Conservation (phyloP, 805 yeast genomes). For the Millerozyma miso region DNA sequence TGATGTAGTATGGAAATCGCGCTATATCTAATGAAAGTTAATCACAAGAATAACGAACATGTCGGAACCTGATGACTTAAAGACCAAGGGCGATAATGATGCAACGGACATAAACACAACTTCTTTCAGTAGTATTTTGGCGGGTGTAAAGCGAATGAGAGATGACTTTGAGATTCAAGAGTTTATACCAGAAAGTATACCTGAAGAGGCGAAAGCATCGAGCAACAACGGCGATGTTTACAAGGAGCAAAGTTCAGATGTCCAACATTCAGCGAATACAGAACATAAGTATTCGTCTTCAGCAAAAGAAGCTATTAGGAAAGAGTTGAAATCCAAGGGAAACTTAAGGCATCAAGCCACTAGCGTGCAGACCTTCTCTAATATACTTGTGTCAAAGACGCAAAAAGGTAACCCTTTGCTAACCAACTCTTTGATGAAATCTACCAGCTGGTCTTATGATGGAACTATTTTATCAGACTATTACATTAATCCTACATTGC, state of each 20-base stretch:
- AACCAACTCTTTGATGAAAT: slow-evolving; percentile 43
- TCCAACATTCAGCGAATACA: neutral
- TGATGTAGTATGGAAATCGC: neutral
- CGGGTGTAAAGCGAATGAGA: slow-evolving; percentile 61
- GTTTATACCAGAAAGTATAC: neutral
- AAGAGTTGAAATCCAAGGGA: neutral
- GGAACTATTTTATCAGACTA: slow-evolving; percentile 55
- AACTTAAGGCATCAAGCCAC: neutral
- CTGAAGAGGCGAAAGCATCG: neutral
- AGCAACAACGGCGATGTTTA: neutral
- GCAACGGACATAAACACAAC: slow-evolving; percentile 47
- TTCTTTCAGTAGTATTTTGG: slow-evolving; percentile 67
- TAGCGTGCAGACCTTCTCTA: slow-evolving; percentile 1
- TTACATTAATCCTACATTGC: slow-evolving; percentile 52
- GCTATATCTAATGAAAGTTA: neutral
- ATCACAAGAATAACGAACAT: neutral
- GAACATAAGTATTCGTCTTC: neutral
- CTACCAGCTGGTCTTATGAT: slow-evolving; percentile 53
- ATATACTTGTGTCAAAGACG: slow-evolving; percentile 46
- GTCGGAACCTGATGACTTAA: neutral
- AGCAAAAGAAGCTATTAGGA: neutral
- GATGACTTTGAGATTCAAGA: slow-evolving; percentile 31
- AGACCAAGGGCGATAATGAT: slow-evolving; percentile 2
- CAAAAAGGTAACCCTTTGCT: slow-evolving; percentile 74
- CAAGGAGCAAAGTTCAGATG: neutral